Percentiles rank a stretch among this genome's conserved stretches.
Conservation (phyloP, 2,329 filamentous ascomycete genomes). For the Berkeleyomyces basicola region DNA sequence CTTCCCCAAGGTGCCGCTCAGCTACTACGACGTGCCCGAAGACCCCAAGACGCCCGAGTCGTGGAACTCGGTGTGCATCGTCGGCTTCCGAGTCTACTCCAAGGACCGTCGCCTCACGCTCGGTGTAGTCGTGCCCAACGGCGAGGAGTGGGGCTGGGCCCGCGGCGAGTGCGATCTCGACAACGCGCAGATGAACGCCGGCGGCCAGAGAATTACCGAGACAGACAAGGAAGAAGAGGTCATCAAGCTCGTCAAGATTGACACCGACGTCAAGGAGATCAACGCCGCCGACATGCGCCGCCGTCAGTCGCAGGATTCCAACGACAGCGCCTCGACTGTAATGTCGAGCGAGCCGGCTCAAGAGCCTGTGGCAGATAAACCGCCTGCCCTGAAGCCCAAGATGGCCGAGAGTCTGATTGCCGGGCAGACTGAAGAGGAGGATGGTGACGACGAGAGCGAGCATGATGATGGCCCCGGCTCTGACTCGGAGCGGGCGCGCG, state of each 20-base stretch:
- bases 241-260: constrained; percentile 3
- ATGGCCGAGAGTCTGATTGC: background rate
- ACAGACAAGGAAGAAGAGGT: constrained; percentile 5
- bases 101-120: constrained; percentile 38
- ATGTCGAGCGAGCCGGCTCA: background rate
- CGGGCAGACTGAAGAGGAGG: background rate
- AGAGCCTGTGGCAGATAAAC: background rate
- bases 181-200: constrained; percentile 39
- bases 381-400: background rate
- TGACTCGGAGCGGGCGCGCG: background rate
- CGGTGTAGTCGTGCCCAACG: constrained; percentile 39
- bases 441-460: constrained; percentile 6
- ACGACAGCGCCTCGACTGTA: constrained; percentile 20
- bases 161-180: constrained; percentile 39
- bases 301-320: background rate
- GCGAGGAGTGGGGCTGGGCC: constrained; percentile 40
- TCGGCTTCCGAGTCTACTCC: constrained; percentile 44
- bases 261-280: constrained; percentile 1
- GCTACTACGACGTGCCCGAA: constrained; percentile 33
- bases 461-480: background rate
- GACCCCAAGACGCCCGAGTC: constrained; percentile 39
- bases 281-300: constrained; percentile 25
- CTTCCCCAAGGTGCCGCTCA: constrained; percentile 20
- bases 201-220: constrained; percentile 20
- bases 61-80: constrained; percentile 47